These are phyloP conservation scores for Scytalidium lignicola DNA, from an alignment of 2,329 filamentous ascomycete genomes.

Conservation along the genomic window DNA sequence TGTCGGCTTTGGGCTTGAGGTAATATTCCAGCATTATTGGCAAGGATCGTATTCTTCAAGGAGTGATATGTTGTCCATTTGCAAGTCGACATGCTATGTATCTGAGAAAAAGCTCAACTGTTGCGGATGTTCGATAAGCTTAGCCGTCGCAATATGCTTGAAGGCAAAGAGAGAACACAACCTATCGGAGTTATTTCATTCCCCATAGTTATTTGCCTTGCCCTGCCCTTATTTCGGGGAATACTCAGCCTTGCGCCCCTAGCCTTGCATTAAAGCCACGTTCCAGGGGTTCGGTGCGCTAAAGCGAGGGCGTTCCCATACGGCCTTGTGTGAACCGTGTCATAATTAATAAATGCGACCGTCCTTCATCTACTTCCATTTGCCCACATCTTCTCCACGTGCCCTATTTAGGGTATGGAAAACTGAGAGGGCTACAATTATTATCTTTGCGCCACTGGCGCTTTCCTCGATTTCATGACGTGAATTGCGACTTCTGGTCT, in stretches of 20 bases:
- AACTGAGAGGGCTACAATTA: not conserved
- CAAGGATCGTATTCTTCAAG: not conserved
- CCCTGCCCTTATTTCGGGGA: too few species aligned
- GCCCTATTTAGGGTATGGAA: not conserved
- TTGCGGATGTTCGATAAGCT: not conserved
- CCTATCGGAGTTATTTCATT: too few species aligned
- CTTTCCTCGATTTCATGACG: not conserved
- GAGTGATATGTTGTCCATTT: not conserved
- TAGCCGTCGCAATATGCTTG: too few species aligned
- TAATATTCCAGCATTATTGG: not conserved
- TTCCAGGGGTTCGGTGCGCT: not conserved
- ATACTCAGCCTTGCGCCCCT: not conserved
- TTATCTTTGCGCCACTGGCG: not conserved
- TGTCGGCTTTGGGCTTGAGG: not conserved
- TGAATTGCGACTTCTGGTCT: not conserved
- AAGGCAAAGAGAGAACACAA: too few species aligned
- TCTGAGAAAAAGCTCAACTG: too few species aligned
- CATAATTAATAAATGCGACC: slow-evolving; percentile 3
- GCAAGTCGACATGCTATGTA: too few species aligned
- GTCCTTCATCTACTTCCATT: not conserved
- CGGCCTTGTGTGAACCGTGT: slow-evolving; percentile 16
- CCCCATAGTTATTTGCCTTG: too few species aligned
- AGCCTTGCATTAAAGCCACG: slow-evolving; percentile 8
- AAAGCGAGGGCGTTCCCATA: not conserved
- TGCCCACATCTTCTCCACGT: not conserved